These are phyloP conservation scores for Microbotryum saponariae DNA, from an alignment of 1,284 basidiomycete species.

Conservation along the genomic window DNA sequence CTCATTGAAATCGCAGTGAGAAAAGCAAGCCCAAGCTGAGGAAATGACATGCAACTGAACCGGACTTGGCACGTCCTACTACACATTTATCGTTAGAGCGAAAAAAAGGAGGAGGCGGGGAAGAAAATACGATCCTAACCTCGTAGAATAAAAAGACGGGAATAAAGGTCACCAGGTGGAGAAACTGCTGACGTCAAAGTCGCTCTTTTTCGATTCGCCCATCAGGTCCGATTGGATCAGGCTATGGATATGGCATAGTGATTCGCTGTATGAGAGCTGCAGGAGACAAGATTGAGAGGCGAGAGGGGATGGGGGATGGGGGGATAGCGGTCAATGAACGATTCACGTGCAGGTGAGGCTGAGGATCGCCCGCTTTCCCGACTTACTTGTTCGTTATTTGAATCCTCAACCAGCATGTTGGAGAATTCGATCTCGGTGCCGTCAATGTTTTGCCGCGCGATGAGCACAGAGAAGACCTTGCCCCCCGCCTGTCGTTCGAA, in stretches of 20 bases:
- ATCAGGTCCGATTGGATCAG: slow-evolving; percentile 32
- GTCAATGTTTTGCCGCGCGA: slow-evolving; percentile 89
- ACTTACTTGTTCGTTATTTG: slow-evolving; percentile 88
- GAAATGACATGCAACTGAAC: no score
- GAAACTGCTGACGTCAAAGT: slow-evolving; percentile 15
- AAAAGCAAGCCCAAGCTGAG: no score
- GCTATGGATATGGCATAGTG: slow-evolving; percentile 29
- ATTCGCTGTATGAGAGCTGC: slow-evolving; percentile 16
- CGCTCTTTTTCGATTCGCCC: slow-evolving; percentile 29
- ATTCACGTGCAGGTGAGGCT: not conserved
- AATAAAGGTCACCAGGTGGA: slow-evolving; percentile 14
- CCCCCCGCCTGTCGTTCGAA: slow-evolving; percentile 59
- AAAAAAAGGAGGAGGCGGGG: no score
- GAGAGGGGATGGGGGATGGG: not conserved
- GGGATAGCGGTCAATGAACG: not conserved
- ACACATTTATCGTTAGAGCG: no score
- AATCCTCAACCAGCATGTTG: slow-evolving; percentile 94
- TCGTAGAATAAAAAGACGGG: no score
- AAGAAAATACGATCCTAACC: no score
- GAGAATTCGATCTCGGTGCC: slow-evolving; percentile 91
- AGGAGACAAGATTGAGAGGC: not conserved
- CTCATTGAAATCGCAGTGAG: no score
- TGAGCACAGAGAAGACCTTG: slow-evolving; percentile 57
- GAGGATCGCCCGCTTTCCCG: slow-evolving; percentile 57
- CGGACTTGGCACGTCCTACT: no score